Percentiles rank a stretch among this genome's conserved stretches.
These are phyloP conservation scores for Luffa aegyptiaca DNA, from an alignment of 306 rosid species.

Conservation along the genomic window DNA sequence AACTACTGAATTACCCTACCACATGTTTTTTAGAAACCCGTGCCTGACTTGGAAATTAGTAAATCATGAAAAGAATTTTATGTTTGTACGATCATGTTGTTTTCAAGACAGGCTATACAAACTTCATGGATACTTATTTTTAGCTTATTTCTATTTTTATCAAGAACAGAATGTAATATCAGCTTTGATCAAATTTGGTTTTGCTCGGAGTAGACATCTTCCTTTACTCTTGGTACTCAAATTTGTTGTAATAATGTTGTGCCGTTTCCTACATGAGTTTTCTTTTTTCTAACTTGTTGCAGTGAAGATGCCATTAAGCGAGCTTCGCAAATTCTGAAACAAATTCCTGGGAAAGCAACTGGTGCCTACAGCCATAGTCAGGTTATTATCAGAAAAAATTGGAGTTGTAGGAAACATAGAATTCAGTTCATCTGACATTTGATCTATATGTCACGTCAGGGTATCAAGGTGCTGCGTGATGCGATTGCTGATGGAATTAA, in stretches of 20 bases:
- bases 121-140: neutral
- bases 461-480: constrained; percentile 80
- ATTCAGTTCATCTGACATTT: neutral
- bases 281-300: constrained; percentile 16
- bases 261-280: neutral
- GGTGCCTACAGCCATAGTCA: constrained; percentile 98
- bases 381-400: constrained; percentile 30
- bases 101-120: neutral
- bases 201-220: neutral
- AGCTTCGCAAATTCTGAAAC: constrained; percentile 66
- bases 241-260: neutral
- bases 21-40: neutral
- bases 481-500: constrained; percentile 70
- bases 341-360: constrained; percentile 88
- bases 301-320: constrained; percentile 67
- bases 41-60: neutral
- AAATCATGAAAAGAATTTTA: neutral
- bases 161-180: neutral
- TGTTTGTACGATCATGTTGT: neutral
- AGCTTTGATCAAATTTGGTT: neutral
- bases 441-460: constrained; percentile 36
- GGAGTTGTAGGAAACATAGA: neutral
- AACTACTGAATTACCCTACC: neutral
- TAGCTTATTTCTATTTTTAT: neutral
- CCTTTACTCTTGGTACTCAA: neutral